Evolutionary conservation across 352 stramenopile species (phyloP), one percentile per base, ranked within the genome.

Genomic region (Globisporangium iwayamae): DNA sequence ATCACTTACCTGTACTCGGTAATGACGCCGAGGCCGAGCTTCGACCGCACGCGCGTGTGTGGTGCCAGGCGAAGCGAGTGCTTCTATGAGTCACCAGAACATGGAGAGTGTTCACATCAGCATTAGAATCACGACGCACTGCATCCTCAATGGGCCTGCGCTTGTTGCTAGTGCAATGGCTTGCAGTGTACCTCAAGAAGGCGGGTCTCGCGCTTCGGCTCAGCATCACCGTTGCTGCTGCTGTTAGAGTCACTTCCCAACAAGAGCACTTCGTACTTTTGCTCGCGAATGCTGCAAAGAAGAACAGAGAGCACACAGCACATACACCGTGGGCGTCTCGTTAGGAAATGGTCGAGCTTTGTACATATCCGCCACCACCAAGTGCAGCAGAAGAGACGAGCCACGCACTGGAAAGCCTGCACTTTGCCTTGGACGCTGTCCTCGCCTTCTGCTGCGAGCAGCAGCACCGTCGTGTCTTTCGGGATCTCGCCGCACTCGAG

Each of bases 401-500:
- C 1, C 14, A 67, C 68, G 25, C 34, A 89, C 78, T 67, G 66
- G 57, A 63, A 88, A 38, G 66, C 80, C n/a, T 74, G 70, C 55
- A 70, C 59, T 58, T 30, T 58, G 16, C 71, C 68, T 7, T 51
- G 32, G n/a, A 18, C 28, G 39, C 14, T 28, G 25, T 28, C 25
- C 18, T 61, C 45, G 51, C 38, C 8, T 46, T 30, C 18, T 13
- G n/a, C 39, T 32, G 14, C n/a, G 2, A 9, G 25, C 18, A 65
- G 70, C n/a, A 80, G 28, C 50, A 92, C 81, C 25, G 59, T 63
- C 38, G 81, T 86, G 18, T 72, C 71, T 62, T 72, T 76, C 28
- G 83, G 79, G 34, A 92, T 75, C 66, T 92, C 83, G 16, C 79
- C 83, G 20, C 78, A 89, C 56, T 79, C 76, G 53, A 92, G 66